phyloP scores from a whole-genome alignment of 2,329 filamentous ascomycete species.

The Fusarium poae region DNA sequence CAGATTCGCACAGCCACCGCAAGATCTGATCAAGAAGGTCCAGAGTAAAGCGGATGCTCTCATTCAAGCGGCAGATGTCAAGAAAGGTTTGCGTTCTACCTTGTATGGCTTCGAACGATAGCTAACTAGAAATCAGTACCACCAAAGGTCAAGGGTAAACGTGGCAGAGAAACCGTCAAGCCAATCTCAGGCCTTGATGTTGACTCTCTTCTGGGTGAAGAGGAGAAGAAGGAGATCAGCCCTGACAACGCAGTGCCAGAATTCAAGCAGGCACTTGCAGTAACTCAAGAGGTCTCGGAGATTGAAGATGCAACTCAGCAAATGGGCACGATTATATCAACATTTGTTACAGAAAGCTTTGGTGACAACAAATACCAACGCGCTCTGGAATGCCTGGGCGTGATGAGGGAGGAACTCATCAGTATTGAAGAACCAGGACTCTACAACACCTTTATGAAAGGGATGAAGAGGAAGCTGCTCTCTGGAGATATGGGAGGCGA shows the following conservation, averaged over 20 bases:
- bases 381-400: conserved; percentile 80
- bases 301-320: conserved; percentile 79
- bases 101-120: not conserved
- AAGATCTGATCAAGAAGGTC: conserved; percentile 72
- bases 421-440: conserved; percentile 79
- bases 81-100: conserved; percentile 73
- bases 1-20: conserved; percentile 79
- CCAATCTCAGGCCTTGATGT: conserved; percentile 92
- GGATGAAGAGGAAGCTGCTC: conserved; percentile 79
- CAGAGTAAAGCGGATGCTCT: conserved; percentile 71
- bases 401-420: conserved; percentile 82
- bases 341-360: conserved; percentile 77
- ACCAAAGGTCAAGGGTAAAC: conserved; percentile 80
- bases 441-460: conserved; percentile 80
- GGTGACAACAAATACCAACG: conserved; percentile 81
- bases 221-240: conserved; percentile 60
- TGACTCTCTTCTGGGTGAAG: conserved; percentile 78
- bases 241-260: conserved; percentile 86
- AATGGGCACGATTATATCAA: conserved; percentile 78
- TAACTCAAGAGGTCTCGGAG: conserved; percentile 69
- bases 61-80: conserved; percentile 79
- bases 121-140: conserved; percentile 68
- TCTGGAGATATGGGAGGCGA: conserved; percentile 80
- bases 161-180: conserved; percentile 77
- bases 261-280: conserved; percentile 83